Evolutionary conservation across 2,329 filamentous ascomycete genomes (phyloP), one percentile per base, ranked within the genome.

Genomic region (Zelopaecilomyces penicillatus): DNA sequence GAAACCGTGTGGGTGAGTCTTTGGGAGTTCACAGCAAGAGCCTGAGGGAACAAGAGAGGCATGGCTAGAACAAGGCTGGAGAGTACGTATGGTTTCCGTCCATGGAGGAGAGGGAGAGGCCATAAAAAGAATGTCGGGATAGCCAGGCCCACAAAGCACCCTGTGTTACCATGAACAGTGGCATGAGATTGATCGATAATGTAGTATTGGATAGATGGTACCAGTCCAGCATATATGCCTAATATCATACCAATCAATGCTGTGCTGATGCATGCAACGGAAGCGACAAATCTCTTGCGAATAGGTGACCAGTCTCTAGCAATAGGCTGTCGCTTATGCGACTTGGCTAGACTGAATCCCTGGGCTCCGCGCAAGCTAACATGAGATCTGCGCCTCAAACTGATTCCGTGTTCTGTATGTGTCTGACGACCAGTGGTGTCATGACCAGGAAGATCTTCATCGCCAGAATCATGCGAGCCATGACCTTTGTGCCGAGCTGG

Each of bases 171-270:
- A 32, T 87, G 69, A 29, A 88, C 80, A 2, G 80, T 74, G 47
- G 77, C 71, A 54, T 87, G 83, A 37, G 77, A 65, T 48, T 81
- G 72, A 54, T 89, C 84, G 27, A 79, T 80, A 50, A 90, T 77
- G 54, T 80, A 82, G 59, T 88, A 88, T 57, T 89, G 85, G 28
- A 90, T 86, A 4, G 80, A 78, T n/a, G 85, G 84, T 1, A 88
- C 84, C 52, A 88, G 75, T 3, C 85, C 86, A 44, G 83, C 82
- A 58, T 89, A 91, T 26, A 89, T 83, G 1, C 86, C 85, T 46
- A 87, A 68, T 26, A 88, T 69, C 28, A 85, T 66, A 0, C 85
- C 85, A 38, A 89, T 71, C 43, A 87, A 67, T 10, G 82, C 79
- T 5, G 85, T 87, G 53, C 85, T 87, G 52, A 83, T 66, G 57